Evolutionary conservation across 352 stramenopile genomes (phyloP), one percentile per base, ranked within the genome.

Genomic region (Globisporangium cylindrosporum): DNA sequence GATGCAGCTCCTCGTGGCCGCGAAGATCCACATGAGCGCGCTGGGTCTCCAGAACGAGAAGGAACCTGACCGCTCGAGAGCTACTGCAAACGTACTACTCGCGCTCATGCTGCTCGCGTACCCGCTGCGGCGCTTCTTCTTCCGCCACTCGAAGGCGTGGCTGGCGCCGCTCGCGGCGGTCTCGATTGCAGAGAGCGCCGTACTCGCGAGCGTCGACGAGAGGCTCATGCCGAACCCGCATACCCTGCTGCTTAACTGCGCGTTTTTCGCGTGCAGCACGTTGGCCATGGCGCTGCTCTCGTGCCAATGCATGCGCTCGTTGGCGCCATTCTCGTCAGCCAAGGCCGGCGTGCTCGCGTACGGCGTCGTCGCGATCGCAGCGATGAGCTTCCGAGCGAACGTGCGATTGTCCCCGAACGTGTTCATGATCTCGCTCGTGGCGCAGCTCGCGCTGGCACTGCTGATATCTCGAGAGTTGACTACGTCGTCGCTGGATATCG

Each of bases 11-110:
- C 6, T 65, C 59, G 59, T 65, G 20, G 59, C 59, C 6, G 43
- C 59, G 8, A 57, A 65, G 59, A 65, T 65, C 27, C 59, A 65
- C 43, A 65, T 48, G 25, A 65, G 59, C 59, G 59, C 59, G 25
- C 27, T 65, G 38, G 49, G n/a, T 34, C 22, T 54, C 3, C 20
- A 58, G 10, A 20, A 38, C 27, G 59, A 29, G 12, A 34, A 29
- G 27, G 25, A 41, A 6, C 54, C 54, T 15, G 59, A 57, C 8
- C 25, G 59, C 18, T n/a, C 15, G 58, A 20, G 32, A 20, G 15
- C 9, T 22, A 53, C n/a, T 9, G 43, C 43, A 25, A 65, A 36
- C 10, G 18, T 34, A 20, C 15, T 27, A 27, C 51, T 65, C 59
- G 59, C 59, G 43, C 59, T 65, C 43, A 65, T 65, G 59, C 43